These are phyloP conservation scores for Hymenoscyphus salicellus DNA, from an alignment of 2,329 filamentous ascomycete genomes.

Conservation along the genomic window DNA sequence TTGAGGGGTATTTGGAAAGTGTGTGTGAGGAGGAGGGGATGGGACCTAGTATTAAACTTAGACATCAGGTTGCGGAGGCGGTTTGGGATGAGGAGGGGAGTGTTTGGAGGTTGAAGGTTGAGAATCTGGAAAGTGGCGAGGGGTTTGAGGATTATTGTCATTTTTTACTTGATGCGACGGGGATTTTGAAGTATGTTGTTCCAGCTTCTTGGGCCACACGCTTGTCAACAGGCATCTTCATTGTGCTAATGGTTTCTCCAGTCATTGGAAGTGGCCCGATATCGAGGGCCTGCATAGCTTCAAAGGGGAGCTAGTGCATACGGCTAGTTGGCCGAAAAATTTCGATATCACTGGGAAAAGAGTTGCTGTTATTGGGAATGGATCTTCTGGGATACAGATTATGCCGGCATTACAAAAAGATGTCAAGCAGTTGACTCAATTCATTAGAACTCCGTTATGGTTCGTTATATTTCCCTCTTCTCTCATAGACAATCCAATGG, in stretches of 20 bases:
- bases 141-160: constrained; percentile 46
- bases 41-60: constrained; percentile 40
- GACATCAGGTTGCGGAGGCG: constrained; percentile 41
- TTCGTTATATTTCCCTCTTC: not conserved
- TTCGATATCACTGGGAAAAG: constrained; percentile 47
- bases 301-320: constrained; percentile 54
- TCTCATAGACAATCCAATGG: not conserved
- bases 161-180: constrained; percentile 50
- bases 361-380: constrained; percentile 50
- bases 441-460: constrained; percentile 45
- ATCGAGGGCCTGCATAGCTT: constrained; percentile 51
- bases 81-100: constrained; percentile 18
- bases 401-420: constrained; percentile 43
- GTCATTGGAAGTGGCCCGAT: constrained; percentile 59
- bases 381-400: constrained; percentile 52
- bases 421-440: constrained; percentile 42
- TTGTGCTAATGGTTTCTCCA: not conserved
- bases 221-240: not conserved
- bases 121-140: constrained; percentile 33
- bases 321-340: constrained; percentile 57
- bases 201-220: no score
- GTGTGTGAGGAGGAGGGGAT: constrained; percentile 51
- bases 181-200: constrained; percentile 26
- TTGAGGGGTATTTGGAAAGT: constrained; percentile 50
- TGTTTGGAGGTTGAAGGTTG: constrained; percentile 15